A percentile compares a stretch with the other conserved stretches of the same genome.
Conservation (phyloP, 192 early-diverging fungal genomes). For the Coemansia sp. region DNA sequence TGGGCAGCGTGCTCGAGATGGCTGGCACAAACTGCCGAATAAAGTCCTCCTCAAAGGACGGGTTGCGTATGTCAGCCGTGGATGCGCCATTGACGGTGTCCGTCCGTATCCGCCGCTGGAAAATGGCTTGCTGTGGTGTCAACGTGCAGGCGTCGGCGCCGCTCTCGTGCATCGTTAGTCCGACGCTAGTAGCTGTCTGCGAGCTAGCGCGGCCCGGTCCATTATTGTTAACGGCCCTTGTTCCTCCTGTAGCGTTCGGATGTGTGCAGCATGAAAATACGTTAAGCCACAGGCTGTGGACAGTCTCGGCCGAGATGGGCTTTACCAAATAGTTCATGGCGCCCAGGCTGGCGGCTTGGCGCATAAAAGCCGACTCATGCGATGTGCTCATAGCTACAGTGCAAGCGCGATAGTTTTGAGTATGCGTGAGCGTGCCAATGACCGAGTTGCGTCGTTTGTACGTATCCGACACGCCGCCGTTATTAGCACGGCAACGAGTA, state of each 20-base stretch:
- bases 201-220: slow-evolving; percentile 2
- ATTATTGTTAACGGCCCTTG: not conserved
- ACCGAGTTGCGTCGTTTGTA: slow-evolving; percentile 47
- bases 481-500: not conserved
- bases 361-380: slow-evolving; percentile 50
- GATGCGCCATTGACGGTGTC: slow-evolving; percentile 32
- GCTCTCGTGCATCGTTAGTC: not conserved
- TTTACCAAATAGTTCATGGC: slow-evolving; percentile 55
- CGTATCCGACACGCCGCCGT: slow-evolving; percentile 4
- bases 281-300: slow-evolving; percentile 55
- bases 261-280: slow-evolving; percentile 49
- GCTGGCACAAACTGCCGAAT: slow-evolving; percentile 53
- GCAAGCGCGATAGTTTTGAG: slow-evolving; percentile 1
- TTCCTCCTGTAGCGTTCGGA: slow-evolving; percentile 14
- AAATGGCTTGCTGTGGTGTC: slow-evolving; percentile 33
- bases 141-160: slow-evolving; percentile 20
- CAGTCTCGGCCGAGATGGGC: slow-evolving; percentile 53
- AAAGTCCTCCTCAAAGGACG: slow-evolving; percentile 54
- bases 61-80: slow-evolving; percentile 46
- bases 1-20: slow-evolving; percentile 39
- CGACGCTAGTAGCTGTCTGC: slow-evolving; percentile 6
- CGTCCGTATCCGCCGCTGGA: slow-evolving; percentile 51
- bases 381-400: slow-evolving; percentile 54
- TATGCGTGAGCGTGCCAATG: slow-evolving; percentile 8
- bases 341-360: slow-evolving; percentile 46